These are phyloP conservation scores for Ophiostoma sp. DNA, from an alignment of 2,329 filamentous ascomycete genomes.

Conservation along the genomic window DNA sequence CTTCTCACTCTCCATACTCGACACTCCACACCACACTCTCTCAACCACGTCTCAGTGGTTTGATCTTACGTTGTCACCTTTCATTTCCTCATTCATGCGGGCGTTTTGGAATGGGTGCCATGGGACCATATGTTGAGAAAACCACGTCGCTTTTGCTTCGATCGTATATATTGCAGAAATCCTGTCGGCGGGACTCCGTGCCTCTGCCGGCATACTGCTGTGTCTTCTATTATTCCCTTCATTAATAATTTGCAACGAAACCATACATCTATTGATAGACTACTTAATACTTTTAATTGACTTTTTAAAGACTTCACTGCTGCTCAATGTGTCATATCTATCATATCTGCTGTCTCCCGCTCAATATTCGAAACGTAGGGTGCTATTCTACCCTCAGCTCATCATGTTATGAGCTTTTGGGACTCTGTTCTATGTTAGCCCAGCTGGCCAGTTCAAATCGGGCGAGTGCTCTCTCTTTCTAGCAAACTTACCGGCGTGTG, in stretches of 20 bases:
- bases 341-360: neutral
- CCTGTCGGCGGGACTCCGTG: neutral
- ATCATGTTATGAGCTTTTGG: neutral
- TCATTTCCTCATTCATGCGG: conserved; percentile 14
- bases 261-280: conserved; percentile 14
- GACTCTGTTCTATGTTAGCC: neutral
- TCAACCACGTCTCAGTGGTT: neutral
- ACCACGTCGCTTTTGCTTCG: conserved; percentile 16
- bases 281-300: conserved; percentile 20
- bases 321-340: neutral
- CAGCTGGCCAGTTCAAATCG: too few relatives aligned
- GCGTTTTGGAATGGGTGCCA: conserved; percentile 21
- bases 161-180: conserved; percentile 25
- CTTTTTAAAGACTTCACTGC: neutral
- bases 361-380: neutral
- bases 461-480: too few relatives aligned
- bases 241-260: conserved; percentile 14
- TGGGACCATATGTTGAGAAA: conserved; percentile 13
- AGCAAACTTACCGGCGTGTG: conserved; percentile 33
- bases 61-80: neutral
- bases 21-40: neutral
- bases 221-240: conserved; percentile 6
- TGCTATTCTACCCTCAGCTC: too few relatives aligned
- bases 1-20: neutral
- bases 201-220: neutral